Base-by-base conservation (phyloP, 2,329 filamentous ascomycete species). In the Huntiella abstrusa region DNA sequence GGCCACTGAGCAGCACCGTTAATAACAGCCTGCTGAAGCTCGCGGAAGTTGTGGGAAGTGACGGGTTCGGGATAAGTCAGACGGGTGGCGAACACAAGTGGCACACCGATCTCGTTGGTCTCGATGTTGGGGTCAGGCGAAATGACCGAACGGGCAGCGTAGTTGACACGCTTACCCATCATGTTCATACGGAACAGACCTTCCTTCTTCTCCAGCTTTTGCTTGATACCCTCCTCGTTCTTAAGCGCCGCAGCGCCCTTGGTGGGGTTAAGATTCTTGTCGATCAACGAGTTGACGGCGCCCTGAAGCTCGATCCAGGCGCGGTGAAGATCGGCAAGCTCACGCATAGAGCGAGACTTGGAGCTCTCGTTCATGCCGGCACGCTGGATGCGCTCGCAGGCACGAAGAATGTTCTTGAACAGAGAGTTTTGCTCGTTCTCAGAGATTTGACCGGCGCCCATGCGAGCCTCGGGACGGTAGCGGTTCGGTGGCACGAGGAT, bases 111-210 rank as follows among this genome's bases (percentile, higher is more conserved):
- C 63, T 98, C 91, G 60, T 94, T 96, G 13, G 91, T 96, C 62
- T 98, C 91, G 56, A 98, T 94, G 58, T 96, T 98, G 2, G 91
- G 91, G 58, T 98, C 91, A 0, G 91, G 91, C 7, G 88, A 96
- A 55, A 98, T 98, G 60, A 98, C 91, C 71, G 83, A 93, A 60
- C 91, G 81, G 34, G 91, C 91, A 43, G 91, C 91, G 60, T 91
- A 96, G 62, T 98, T 96, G 64, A 98, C 91, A 68, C 91, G 86
- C 69, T 98, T 98, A 51, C 91, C 91, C 91, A 98, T 98, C 91
- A 98, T 96, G 63, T 98, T 95, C 68, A 94, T 96, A 55, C 91
- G 74, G 69, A 98, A 98, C 28, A 98, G 70, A 53, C 91, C 91
- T 58, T 98, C 92, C 64, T 98, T 98, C 70, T 98, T 98, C 64